Evolutionary conservation across 108 stramenopile species (phyloP), one percentile per base, ranked within the genome.

Genomic region (Mayamaea pseudoterrestris): DNA sequence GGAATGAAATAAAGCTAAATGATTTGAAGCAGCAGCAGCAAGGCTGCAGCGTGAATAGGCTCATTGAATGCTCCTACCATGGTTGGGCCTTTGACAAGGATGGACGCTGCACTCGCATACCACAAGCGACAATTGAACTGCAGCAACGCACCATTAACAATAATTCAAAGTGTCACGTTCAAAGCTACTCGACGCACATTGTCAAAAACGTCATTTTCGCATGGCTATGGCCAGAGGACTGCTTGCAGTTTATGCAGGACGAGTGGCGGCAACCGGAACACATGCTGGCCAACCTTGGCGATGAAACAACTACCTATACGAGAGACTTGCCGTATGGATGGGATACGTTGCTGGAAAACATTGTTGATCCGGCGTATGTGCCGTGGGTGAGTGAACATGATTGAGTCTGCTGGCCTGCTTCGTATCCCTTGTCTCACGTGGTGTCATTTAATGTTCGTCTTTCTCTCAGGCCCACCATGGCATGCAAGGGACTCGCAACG

Each of bases 41-140:
- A 9, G 27, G 1, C 7, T n/a, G n/a, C n/a, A n/a, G n/a, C n/a
- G n/a, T n/a, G n/a, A 1, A 1, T 18, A 17, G 54, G 3, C 61
- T 69, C n/a, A 49, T 86, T 43, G 61, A 79, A 49, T 86, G 84
- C 34, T 80, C 84, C n/a, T 86, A 93, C 53, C 92, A 93, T 56
- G 92, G 92, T 14, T 93, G 92, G 92, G 68, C 77, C 42, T 93
- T 88, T 52, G 58, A 76, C 22, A 53, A 50, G 23, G 51, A 58
- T 39, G 91, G 80, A 5, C 30, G 17, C 3, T 69, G 78, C 25
- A 51, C 34, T 28, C 31, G 51, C 5, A 66, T 93, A 13, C 92
- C 92, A 16, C 92, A 93, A 64, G 55, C 62, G 11, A 58, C 60
- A 0, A 47, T 47, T 6, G 31, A 51, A 20, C n/a, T n/a, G n/a